phyloP scores from a whole-genome alignment of 1,284 basidiomycete genomes.

The Puccinia polysora region DNA sequence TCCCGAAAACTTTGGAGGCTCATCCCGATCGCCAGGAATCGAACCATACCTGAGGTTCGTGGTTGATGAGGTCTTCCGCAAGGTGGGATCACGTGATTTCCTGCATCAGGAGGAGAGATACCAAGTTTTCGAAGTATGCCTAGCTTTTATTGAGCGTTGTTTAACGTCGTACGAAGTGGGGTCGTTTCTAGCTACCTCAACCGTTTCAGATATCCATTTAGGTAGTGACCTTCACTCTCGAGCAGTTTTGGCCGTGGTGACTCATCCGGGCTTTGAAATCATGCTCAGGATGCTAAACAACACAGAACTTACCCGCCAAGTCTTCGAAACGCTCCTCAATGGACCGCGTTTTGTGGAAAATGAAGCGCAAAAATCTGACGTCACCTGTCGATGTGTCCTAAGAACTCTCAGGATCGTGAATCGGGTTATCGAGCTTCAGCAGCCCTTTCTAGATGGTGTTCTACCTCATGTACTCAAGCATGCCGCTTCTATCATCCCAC shows the following conservation, averaged over 20 bases:
- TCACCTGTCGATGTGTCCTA: slow-evolving; percentile 60
- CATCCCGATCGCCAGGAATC: slow-evolving; percentile 70
- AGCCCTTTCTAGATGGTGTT: slow-evolving; percentile 81
- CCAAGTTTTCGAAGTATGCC: slow-evolving; percentile 74
- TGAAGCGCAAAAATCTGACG: slow-evolving; percentile 58
- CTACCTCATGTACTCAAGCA: slow-evolving; percentile 68
- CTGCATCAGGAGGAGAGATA: slow-evolving; percentile 71
- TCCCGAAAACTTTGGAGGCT: slow-evolving; percentile 61
- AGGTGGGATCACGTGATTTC: slow-evolving; percentile 63
- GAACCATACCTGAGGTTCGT: slow-evolving; percentile 79
- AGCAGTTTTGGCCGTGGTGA: slow-evolving; percentile 20
- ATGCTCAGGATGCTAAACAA: slow-evolving; percentile 73
- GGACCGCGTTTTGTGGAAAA: slow-evolving; percentile 66
- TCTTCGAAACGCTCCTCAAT: slow-evolving; percentile 71
- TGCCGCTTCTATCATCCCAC: slow-evolving; percentile 58
- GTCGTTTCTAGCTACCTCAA: slow-evolving; percentile 22
- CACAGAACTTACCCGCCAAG: slow-evolving; percentile 64
- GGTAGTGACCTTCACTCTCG: slow-evolving; percentile 28
- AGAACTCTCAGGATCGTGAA: slow-evolving; percentile 76
- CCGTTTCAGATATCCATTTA: slow-evolving; percentile 15
- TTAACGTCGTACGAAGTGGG: slow-evolving; percentile 37
- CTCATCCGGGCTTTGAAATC: slow-evolving; percentile 82
- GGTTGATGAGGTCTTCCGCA: slow-evolving; percentile 75
- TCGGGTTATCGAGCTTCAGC: slow-evolving; percentile 76
- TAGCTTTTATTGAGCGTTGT: slow-evolving; percentile 42